A percentile compares a stretch with the other conserved stretches of the same genome.
Evolutionary conservation across 2,329 filamentous ascomycete genomes (phyloP).

Genomic region (Hymenoscyphus albidus): DNA sequence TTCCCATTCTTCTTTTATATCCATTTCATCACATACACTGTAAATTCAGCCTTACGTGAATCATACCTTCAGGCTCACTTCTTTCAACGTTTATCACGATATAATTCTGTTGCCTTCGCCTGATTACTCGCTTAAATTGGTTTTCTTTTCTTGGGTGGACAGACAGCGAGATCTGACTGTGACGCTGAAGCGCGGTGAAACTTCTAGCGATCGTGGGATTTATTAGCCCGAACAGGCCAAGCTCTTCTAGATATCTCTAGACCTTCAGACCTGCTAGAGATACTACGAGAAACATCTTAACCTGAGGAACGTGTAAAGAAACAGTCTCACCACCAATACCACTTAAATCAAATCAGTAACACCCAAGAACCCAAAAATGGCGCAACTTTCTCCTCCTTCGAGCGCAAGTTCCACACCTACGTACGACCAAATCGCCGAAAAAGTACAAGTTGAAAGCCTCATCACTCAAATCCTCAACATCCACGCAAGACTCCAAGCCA

Average conservation of each 20-base stretch:
- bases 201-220: not conserved
- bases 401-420: not conserved
- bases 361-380: not conserved
- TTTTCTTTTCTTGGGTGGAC: not conserved
- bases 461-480: constrained; percentile 5
- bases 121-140: not conserved
- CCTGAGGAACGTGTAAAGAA: not conserved
- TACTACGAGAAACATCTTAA: not conserved
- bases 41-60: not conserved
- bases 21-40: not conserved
- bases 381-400: not conserved
- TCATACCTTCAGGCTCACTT: not conserved
- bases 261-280: not conserved
- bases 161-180: not conserved
- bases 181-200: not conserved
- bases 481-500: not conserved
- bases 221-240: not conserved
- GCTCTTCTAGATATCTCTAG: not conserved
- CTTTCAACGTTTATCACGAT: not conserved
- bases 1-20: not conserved
- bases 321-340: not conserved
- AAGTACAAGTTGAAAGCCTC: not conserved
- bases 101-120: not conserved
- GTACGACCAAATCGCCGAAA: not conserved
- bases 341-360: too few relatives aligned